Base-by-base conservation (phyloP, 805 yeast species). In the Saturnispora gosingensis region DNA sequence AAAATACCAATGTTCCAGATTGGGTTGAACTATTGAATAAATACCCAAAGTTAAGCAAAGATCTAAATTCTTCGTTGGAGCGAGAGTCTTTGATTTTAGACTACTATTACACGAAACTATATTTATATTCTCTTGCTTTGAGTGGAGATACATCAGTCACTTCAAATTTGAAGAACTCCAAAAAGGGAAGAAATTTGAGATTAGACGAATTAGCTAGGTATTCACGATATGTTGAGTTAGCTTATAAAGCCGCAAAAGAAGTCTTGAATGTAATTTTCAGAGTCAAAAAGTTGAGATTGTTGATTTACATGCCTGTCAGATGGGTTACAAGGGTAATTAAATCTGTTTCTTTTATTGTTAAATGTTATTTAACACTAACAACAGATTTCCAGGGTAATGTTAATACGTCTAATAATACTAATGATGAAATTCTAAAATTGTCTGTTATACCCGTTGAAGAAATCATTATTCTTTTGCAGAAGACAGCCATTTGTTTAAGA, bases 281-380 rank as follows among this genome's bases (percentile, higher is more conserved):
- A 39, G 81, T 88, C 5, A 87, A 83, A 59, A 73, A 73, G 55
- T 67, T 84, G 53, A 78, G 76, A 53, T 68, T 83, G 72, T 68
- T 88, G 50, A 73, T 81, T 52, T 84, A 75, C 61, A 88, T 89
- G 82, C 97, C 98, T 1, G 89, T 88, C n/a, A 72, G 96, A 56
- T 89, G 97, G 96, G 82, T 85, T 6, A 84, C 87, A 0, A 74
- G 96, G 49, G 81, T 88, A 27, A 89, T 90, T 20, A 80, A 91
- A 59, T 87, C 97, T 0, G 88, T 88, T 11, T 93, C 96, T 2
- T 90, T 89, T 63, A 76, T 91, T 49, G 93, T 91, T 13, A 91
- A 90, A 67, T 86, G 95, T 61, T 81, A 87, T 61, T 64, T 84
- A 56, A 83, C 88, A 0, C 69, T 85, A 28, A 78, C 85, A 11